phyloP scores from a whole-genome alignment of 176 grass and related monocot genomes.

The Carex myosuroides region DNA sequence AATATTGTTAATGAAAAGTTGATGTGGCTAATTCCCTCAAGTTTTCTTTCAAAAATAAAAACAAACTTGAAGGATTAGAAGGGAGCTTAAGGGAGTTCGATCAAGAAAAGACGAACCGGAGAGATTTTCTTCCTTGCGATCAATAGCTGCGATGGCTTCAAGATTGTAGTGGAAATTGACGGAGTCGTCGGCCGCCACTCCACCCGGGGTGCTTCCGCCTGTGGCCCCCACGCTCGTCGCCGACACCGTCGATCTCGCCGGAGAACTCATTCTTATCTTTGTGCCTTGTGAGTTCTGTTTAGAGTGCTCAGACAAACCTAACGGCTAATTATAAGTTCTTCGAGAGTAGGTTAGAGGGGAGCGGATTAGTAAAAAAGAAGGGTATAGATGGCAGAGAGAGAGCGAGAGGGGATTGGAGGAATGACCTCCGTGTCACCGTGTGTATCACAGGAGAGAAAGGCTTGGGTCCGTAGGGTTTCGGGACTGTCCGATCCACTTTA shows the following conservation, averaged over 20 bases:
- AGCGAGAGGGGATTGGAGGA: not conserved
- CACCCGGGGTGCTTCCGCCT: constrained; percentile 19
- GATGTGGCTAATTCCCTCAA: not conserved
- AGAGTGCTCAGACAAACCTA: not conserved
- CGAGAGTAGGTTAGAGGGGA: not conserved
- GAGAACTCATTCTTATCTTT: constrained; percentile 55
- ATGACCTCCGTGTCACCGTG: too few species aligned
- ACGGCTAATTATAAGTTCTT: not conserved
- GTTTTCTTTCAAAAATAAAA: not conserved
- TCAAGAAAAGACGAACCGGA: not conserved
- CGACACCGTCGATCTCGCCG: constrained; percentile 78
- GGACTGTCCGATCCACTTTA: too few species aligned
- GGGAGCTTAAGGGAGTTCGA: not conserved
- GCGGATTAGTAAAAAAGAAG: not conserved
- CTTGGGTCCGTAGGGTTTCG: too few species aligned
- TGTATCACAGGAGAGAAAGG: too few species aligned
- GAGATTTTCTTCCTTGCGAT: constrained; percentile 14
- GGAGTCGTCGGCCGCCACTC: constrained; percentile 46
- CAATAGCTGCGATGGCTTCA: constrained; percentile 53
- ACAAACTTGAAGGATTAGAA: not conserved
- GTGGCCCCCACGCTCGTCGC: constrained; percentile 53
- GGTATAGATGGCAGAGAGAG: not conserved
- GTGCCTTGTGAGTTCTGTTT: not conserved
- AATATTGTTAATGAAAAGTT: not conserved
- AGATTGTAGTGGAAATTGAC: constrained; percentile 67